Evolutionary conservation across 2,329 filamentous ascomycete genomes (phyloP).

Genomic region (Corynespora cassiicola): DNA sequence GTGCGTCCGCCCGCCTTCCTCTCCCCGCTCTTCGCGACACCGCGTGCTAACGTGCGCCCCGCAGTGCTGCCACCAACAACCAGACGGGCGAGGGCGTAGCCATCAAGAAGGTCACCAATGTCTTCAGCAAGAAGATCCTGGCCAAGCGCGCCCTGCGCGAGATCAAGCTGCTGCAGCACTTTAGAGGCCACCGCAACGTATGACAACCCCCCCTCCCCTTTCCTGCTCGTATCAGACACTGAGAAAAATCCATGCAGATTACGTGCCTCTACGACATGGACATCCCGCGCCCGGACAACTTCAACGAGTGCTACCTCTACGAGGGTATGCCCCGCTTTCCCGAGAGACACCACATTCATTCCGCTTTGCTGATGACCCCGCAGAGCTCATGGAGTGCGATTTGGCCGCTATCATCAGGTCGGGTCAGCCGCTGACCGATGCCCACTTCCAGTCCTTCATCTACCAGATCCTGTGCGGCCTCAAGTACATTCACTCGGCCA

Average conservation of each 20-base stretch:
- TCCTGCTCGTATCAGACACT: conserved; percentile 35
- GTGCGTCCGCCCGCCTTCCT: conserved; percentile 57
- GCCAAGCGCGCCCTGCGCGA: conserved; percentile 97
- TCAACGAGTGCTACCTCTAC: conserved; percentile 99
- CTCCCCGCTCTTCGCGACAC: conserved; percentile 5
- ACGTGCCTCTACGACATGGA: conserved; percentile 99
- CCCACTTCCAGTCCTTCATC: conserved; percentile 99
- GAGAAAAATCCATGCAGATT: conserved; percentile 67
- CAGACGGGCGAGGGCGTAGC: conserved; percentile 92
- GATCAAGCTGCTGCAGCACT: conserved; percentile 98
- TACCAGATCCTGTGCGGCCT: conserved; percentile 99
- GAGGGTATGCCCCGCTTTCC: conserved; percentile 70
- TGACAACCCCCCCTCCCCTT: conserved; percentile 39
- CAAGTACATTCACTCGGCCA: conserved; percentile 99
- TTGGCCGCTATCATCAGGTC: conserved; percentile 97
- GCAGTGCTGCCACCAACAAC: conserved; percentile 88
- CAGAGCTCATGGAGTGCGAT: conserved; percentile 99
- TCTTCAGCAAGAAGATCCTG: conserved; percentile 99
- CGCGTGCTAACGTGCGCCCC: conserved; percentile 27
- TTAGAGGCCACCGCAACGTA: conserved; percentile 68
- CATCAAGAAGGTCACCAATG: conserved; percentile 99
- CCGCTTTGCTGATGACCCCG: conserved; percentile 24
- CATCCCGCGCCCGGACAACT: conserved; percentile 94
- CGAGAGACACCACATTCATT: neutral
- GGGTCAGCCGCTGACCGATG: conserved; percentile 94